Evolutionary conservation across 2,329 filamentous ascomycete species (phyloP), one percentile per base, ranked within the genome.

Genomic region (Myriosclerotinia duriaeana): DNA sequence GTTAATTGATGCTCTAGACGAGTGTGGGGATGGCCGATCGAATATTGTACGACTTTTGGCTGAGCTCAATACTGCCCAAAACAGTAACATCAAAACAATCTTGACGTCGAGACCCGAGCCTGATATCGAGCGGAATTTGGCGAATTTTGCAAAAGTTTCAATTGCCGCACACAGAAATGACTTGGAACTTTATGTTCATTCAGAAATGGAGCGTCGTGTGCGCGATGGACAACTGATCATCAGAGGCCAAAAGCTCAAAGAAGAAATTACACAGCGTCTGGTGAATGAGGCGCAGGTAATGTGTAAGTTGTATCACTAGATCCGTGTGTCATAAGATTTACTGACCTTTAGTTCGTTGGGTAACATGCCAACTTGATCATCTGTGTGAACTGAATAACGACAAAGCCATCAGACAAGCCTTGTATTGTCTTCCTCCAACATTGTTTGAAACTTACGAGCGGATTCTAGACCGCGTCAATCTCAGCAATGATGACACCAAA

Each of bases 401-500:
- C 44, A 67, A 62, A 26, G 68, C 67, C 15, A 66, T 71, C 12
- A 52, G 64, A 5, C 58, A 66, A 12, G 66, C 70, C 3, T 67
- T 73, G 1, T 20, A 65, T 38, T 65, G 50, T 5, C 52, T 70
- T 8, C 72, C 74, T 3, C 63, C 61, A 5, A 72, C 68, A 22
- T 64, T 75, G 2, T 70, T 72, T 9, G 68, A 70, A 52, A 74
- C 71, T 0, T 74, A 76, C 46, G 70, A 69, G n/a, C 66, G 72
- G 34, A 77, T 74, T 9, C 66, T 78, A 15, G 65, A 70, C 9
- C 69, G 67, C 36, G 69, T 77, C 26, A 68, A 73, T 3, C 67
- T 67, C n/a, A 69, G 68, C 14, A 70, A 65, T n/a, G 53, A 50
- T 12, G 55, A 55, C 6, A 67, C 70, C n/a, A 69, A 69, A 42